Percentiles rank a stretch among this genome's conserved stretches.
Evolutionary conservation across 169 alveolate species (phyloP).

Genomic region (Plasmodium berghei): DNA sequence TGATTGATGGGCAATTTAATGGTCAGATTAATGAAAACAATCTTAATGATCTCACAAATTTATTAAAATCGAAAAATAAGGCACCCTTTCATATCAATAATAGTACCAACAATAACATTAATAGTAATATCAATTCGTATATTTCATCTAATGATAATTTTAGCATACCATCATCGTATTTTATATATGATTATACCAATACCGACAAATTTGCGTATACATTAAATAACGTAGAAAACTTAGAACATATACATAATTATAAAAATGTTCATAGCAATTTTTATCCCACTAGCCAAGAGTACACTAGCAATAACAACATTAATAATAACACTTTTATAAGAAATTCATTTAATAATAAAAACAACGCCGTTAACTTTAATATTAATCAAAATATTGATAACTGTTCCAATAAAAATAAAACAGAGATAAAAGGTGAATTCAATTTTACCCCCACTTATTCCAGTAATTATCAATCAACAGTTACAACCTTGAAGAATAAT

Average conservation of each 20-base stretch:
- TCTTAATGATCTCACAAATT: slow-evolving; percentile 2
- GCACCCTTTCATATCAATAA: background rate
- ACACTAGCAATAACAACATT: background rate
- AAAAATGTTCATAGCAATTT: slow-evolving; percentile 2
- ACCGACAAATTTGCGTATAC: background rate
- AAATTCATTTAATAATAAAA: too few relatives aligned
- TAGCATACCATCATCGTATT: background rate
- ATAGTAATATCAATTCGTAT: background rate
- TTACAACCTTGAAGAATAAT: background rate
- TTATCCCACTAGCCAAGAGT: background rate
- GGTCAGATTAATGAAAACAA: slow-evolving; percentile 35
- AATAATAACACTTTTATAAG: too few relatives aligned
- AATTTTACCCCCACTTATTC: too few relatives aligned
- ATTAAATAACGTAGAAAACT: slow-evolving; percentile 24
- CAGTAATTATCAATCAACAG: too few relatives aligned
- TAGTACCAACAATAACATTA: background rate
- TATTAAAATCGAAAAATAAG: slow-evolving; percentile 4
- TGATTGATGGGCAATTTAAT: slow-evolving; percentile 24
- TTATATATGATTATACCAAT: background rate
- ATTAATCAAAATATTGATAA: too few relatives aligned
- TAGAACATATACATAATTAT: background rate
- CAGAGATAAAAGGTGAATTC: too few relatives aligned
- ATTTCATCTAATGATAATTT: background rate
- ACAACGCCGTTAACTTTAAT: too few relatives aligned
- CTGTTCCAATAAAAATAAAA: too few relatives aligned